Evolutionary conservation across 192 early-diverging fungal genomes (phyloP).

Genomic region (Dissophora globulifera): DNA sequence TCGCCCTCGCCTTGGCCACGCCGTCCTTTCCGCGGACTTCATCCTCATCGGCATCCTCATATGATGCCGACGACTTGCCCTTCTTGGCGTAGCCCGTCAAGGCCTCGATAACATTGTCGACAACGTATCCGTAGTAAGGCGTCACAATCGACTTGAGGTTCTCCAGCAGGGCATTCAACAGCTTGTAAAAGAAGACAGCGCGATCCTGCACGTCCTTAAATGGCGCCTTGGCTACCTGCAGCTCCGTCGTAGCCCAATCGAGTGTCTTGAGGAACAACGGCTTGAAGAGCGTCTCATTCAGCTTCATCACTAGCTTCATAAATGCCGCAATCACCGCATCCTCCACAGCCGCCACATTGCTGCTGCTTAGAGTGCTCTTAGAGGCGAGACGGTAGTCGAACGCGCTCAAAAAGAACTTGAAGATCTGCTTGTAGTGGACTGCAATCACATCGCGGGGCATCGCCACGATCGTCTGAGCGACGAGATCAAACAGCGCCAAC

Average conservation of each 20-base stretch:
- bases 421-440: slow-evolving; percentile 81
- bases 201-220: slow-evolving; percentile 41
- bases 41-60: slow-evolving; percentile 15
- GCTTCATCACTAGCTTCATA: slow-evolving; percentile 84
- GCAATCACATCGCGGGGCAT: slow-evolving; percentile 73
- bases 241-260: slow-evolving; percentile 75
- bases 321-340: slow-evolving; percentile 77
- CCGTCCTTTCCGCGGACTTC: slow-evolving; percentile 38
- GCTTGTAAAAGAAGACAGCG: slow-evolving; percentile 57
- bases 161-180: slow-evolving; percentile 55
- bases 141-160: slow-evolving; percentile 66
- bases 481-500: slow-evolving; percentile 74
- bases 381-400: slow-evolving; percentile 71
- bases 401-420: slow-evolving; percentile 85
- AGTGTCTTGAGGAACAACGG: slow-evolving; percentile 90
- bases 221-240: slow-evolving; percentile 30
- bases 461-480: slow-evolving; percentile 69
- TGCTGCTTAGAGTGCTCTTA: slow-evolving; percentile 44
- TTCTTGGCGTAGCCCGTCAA: slow-evolving; percentile 63
- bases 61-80: slow-evolving; percentile 21
- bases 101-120: slow-evolving; percentile 72
- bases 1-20: slow-evolving; percentile 39
- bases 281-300: slow-evolving; percentile 96
- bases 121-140: slow-evolving; percentile 81
- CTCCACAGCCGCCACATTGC: slow-evolving; percentile 70